These are phyloP conservation scores for Candida germanica DNA, from an alignment of 805 yeast species.

Conservation along the genomic window DNA sequence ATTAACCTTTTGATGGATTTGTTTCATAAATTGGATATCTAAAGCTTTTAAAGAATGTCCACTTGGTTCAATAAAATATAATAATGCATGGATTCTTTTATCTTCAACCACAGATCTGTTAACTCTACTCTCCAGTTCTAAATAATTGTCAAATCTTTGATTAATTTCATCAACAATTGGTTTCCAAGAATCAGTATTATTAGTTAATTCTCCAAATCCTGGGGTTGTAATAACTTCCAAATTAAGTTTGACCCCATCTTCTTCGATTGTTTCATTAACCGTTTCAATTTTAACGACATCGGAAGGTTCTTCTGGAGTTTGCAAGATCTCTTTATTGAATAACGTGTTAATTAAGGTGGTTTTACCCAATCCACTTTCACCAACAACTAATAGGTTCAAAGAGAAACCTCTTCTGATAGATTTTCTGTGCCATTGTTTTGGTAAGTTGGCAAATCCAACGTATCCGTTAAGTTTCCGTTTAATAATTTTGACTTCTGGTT, in stretches of 20 bases:
- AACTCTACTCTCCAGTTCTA: constrained; percentile 85
- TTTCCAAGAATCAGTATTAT: constrained; percentile 68
- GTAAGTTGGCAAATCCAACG: constrained; percentile 96
- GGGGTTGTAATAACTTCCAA: constrained; percentile 86
- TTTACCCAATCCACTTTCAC: constrained; percentile 91
- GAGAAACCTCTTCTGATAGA: constrained; percentile 86
- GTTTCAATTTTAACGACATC: constrained; percentile 29
- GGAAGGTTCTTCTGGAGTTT: constrained; percentile 11
- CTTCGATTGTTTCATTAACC: constrained; percentile 55
- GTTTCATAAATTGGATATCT: constrained; percentile 84
- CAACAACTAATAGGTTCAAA: constrained; percentile 85
- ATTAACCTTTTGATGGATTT: constrained; percentile 86
- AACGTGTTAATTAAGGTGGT: constrained; percentile 88
- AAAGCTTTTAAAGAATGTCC: constrained; percentile 89
- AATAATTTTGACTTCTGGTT: constrained; percentile 55
- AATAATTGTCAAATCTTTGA: constrained; percentile 77
- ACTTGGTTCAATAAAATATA: constrained; percentile 95
- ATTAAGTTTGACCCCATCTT: constrained; percentile 85
- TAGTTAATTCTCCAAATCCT: constrained; percentile 89
- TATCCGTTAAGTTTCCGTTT: constrained; percentile 84
- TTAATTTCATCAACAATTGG: constrained; percentile 91
- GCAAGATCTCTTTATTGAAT: constrained; percentile 49
- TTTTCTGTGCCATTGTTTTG: constrained; percentile 98
- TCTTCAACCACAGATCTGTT: constrained; percentile 71
- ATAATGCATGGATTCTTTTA: constrained; percentile 86